Base-by-base conservation (phyloP, 805 yeast genomes). In the Saccharomycopsis fodiens region DNA sequence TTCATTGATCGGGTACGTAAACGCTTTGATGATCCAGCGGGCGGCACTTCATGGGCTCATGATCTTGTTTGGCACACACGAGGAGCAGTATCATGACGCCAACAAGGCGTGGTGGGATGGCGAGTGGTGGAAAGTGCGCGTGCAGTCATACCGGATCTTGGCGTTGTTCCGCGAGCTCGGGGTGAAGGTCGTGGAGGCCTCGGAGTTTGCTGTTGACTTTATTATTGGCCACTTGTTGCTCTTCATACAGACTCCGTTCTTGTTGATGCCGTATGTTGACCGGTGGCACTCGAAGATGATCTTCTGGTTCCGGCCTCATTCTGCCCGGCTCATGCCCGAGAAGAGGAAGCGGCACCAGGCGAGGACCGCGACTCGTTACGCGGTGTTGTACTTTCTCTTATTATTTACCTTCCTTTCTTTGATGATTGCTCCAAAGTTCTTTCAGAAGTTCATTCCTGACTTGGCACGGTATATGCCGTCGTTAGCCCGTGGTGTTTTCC, bases 21-120 rank as follows among this genome's bases (percentile, higher is more conserved):
- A 96, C 31, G 78, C 82, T 76, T 74, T 91, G 54, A 84, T 89
- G 67, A 70, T 85, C 59, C 96, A 94, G 73, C 81, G 97, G 70
- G 67, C 84, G 44, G 64, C 93, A 55, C 85, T 91, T 77, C 88
- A 88, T 73, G 63, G 82, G 57, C 72, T 93, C 73, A 85, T 95
- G 8, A 70, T 82, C 44, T 66, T 78, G 55, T 69, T 81, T 66
- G 72, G 94, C 61, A 86, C 97, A 44, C 81, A 98, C 73, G 99
- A 93, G 70, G 88, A 88, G 74, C 87, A 87, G 80, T 85, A 85
- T 58, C 97, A 91, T 68, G 86, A 82, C 61, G 73, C 97, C 31
- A 93, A 93, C 71, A 84, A 95, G 57, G 97, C 98, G 23, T 93
- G 95, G 94, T 93, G 99, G 99, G 85, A 96, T 48, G 99, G 99